Percentiles rank a stretch among this genome's conserved stretches.
These are phyloP conservation scores for Fonsecaea pugnacius DNA, from an alignment of 2,329 filamentous ascomycete genomes.

Conservation along the genomic window DNA sequence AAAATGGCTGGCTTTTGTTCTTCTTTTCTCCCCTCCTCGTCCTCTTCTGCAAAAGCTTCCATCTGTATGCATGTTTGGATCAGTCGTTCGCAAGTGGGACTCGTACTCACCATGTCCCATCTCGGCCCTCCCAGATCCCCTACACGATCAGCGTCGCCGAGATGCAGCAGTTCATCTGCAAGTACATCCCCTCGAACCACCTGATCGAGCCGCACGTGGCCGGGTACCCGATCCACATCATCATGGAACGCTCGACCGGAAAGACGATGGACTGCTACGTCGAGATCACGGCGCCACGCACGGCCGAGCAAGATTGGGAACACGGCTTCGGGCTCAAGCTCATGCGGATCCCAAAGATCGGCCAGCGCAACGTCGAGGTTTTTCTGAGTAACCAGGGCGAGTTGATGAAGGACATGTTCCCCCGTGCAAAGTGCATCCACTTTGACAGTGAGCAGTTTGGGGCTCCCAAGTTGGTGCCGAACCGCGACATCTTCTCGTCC, in stretches of 20 bases:
- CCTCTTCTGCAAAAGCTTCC: background rate
- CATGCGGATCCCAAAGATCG: slow-evolving; percentile 49
- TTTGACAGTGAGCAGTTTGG: slow-evolving; percentile 46
- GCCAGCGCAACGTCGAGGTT: slow-evolving; percentile 54
- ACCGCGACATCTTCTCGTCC: slow-evolving; percentile 50
- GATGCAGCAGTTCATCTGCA: slow-evolving; percentile 54
- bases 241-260: slow-evolving; percentile 62
- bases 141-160: slow-evolving; percentile 57
- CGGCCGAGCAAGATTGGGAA: slow-evolving; percentile 48
- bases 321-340: slow-evolving; percentile 44
- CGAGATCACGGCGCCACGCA: slow-evolving; percentile 47
- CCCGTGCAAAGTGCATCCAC: slow-evolving; percentile 54
- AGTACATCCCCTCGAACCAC: slow-evolving; percentile 44
- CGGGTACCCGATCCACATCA: slow-evolving; percentile 59
- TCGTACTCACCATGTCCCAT: slow-evolving; percentile 12
- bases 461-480: slow-evolving; percentile 42
- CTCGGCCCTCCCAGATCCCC: slow-evolving; percentile 47
- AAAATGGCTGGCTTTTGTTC: background rate
- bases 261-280: slow-evolving; percentile 61
- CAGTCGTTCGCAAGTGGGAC: background rate
- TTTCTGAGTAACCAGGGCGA: slow-evolving; percentile 53
- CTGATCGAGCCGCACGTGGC: slow-evolving; percentile 29
- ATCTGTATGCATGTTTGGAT: background rate
- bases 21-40: background rate
- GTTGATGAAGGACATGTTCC: slow-evolving; percentile 58